Conservation (phyloP, 2,329 filamentous ascomycete genomes). For the Mycosphaerelloides madeirae region DNA sequence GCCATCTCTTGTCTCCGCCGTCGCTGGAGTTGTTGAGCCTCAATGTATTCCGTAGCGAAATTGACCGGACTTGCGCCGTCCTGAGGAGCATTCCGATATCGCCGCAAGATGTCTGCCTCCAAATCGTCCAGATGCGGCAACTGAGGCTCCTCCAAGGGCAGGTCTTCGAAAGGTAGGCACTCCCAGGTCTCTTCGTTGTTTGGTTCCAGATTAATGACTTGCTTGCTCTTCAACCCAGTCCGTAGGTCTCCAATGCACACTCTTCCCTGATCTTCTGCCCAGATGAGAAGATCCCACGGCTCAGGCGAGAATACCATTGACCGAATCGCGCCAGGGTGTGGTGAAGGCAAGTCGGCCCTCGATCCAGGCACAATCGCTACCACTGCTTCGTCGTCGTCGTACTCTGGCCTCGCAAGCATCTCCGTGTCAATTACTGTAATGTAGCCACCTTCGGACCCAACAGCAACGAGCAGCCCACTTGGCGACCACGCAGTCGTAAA, state of each 20-base stretch:
- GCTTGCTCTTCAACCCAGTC: slow-evolving; percentile 60
- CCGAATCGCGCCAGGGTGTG: slow-evolving; percentile 66
- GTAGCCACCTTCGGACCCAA: slow-evolving; percentile 75
- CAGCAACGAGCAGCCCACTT: slow-evolving; percentile 65
- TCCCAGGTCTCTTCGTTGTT: slow-evolving; percentile 54
- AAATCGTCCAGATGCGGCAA: slow-evolving; percentile 40
- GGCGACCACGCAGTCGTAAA: slow-evolving; percentile 75
- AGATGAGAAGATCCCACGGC: slow-evolving; percentile 84
- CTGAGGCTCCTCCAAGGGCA: slow-evolving; percentile 8
- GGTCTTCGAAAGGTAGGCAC: slow-evolving; percentile 31
- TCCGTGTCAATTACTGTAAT: slow-evolving; percentile 69
- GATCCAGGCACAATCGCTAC: slow-evolving; percentile 75
- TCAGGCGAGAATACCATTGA: slow-evolving; percentile 90
- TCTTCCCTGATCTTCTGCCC: slow-evolving; percentile 82
- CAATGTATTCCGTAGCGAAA: slow-evolving; percentile 42
- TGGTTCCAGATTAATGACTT: slow-evolving; percentile 62
- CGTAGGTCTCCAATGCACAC: slow-evolving; percentile 71
- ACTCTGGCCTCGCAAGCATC: slow-evolving; percentile 32
- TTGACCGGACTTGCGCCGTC: slow-evolving; percentile 38
- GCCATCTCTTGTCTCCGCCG: slow-evolving; percentile 33
- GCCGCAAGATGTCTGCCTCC: slow-evolving; percentile 42
- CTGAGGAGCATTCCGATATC: slow-evolving; percentile 36
- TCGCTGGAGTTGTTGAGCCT: slow-evolving; percentile 34
- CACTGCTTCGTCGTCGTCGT: slow-evolving; percentile 56
- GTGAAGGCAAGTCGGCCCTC: slow-evolving; percentile 54